Percentiles rank a stretch among this genome's conserved stretches.
Conservation (phyloP, 495 filamentous ascomycete genomes). For the Neurospora sp. region DNA sequence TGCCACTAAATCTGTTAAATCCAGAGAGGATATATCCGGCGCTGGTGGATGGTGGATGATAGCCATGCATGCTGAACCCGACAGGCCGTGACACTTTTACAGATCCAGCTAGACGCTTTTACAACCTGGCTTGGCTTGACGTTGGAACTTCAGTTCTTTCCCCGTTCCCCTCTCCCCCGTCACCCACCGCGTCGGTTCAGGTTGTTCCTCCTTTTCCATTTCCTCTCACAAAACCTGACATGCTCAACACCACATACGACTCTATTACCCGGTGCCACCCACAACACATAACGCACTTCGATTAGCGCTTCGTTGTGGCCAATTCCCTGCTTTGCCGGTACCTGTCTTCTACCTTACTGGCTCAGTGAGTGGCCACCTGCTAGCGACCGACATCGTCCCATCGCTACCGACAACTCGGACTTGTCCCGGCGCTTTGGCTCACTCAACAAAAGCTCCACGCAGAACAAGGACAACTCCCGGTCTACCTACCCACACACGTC, state of each 20-base stretch:
- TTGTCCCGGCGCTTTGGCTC: neutral
- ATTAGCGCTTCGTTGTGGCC: neutral
- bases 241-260: neutral
- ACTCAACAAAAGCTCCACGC: neutral
- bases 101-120: neutral
- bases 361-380: neutral
- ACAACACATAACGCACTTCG: neutral
- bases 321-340: neutral
- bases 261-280: neutral
- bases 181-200: neutral
- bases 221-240: neutral
- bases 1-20: neutral
- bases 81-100: neutral
- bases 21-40: neutral
- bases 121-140: neutral
- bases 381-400: neutral
- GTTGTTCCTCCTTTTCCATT: neutral
- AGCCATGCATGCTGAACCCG: neutral
- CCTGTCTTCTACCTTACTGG: neutral
- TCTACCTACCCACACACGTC: neutral
- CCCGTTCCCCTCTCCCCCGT: neutral
- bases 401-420: neutral
- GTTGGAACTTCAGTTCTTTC: neutral
- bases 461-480: neutral
- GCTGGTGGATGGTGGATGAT: neutral